Evolutionary conservation across 2,329 filamentous ascomycete species (phyloP), one percentile per base, ranked within the genome.

Genomic region (Verticillium nonalfalfae): DNA sequence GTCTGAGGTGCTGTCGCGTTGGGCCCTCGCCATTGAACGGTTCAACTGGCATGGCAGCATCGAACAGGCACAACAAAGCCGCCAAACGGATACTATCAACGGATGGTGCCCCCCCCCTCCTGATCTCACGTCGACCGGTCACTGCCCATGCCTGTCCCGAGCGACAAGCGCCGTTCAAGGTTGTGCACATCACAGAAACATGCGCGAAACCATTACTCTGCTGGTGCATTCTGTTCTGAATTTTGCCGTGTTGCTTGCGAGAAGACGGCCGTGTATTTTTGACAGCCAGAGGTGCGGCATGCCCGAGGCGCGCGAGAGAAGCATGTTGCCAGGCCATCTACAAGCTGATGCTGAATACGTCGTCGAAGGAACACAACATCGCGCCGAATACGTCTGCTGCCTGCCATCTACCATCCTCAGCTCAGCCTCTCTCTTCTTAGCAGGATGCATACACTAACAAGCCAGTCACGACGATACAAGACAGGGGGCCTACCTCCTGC

Each of bases 161-260:
- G n/a, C n/a, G n/a, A n/a, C n/a, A n/a, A n/a, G n/a, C n/a, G 5
- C 79, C 82, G 6, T 68, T 85, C 64, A 79, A 81, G 65, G 74
- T 87, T 4, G 81, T 85, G 31, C 85, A 87, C 67, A 82, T 83
- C 69, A 85, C 81, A 13, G 85, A 87, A 64, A 83, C 84, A 63
- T 87, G 85, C 70, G 77, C 77, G 34, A 84, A 85, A 68, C 82
- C 82, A 1, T 83, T 86, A 60, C 87, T 85, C 71, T 87, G 85
- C 71, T 78, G 84, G 68, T 77, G 61, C 6, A 15, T 55, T 26
- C n/a, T 21, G 7, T 60, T 65, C 33, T 21, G 11, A 6, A 2
- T 26, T 26, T 21, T 10, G 9, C n/a, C 15, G 35, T 40, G 15
- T 40, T 40, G 40, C 40, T 50, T n/a, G 11, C 40, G 18, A 26